A percentile compares a stretch with the other conserved stretches of the same genome.
These are phyloP conservation scores for Rutstroemia sp. DNA, from an alignment of 2,329 filamentous ascomycete genomes.

Conservation along the genomic window DNA sequence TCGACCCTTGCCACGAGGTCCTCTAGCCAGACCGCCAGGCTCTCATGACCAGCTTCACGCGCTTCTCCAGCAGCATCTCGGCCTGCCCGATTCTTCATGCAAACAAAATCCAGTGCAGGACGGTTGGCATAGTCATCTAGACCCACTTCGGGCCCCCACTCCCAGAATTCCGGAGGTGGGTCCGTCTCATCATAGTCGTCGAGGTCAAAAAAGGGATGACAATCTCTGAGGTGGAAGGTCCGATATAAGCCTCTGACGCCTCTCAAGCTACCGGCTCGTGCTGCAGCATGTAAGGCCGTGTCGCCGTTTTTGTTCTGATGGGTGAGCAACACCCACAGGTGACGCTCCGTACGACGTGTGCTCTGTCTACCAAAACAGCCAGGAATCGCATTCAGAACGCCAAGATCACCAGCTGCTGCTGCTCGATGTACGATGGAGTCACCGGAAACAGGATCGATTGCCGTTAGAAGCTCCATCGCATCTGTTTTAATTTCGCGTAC, in stretches of 20 bases:
- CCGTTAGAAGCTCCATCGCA: background rate
- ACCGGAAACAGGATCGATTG: background rate
- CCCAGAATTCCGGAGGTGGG: background rate
- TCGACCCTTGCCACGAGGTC: no score
- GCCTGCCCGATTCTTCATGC: constrained; percentile 1
- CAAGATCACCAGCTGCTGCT: constrained; percentile 2
- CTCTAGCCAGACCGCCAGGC: no score
- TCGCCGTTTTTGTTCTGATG: constrained; percentile 4
- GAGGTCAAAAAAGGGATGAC: background rate
- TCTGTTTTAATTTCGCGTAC: background rate
- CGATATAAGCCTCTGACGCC: constrained; percentile 2
- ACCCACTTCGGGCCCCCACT: no score
- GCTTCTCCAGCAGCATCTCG: background rate
- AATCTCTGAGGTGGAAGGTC: background rate
- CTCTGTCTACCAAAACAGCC: no score
- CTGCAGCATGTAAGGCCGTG: constrained; percentile 4
- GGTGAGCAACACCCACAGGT: background rate
- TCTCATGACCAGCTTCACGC: no score
- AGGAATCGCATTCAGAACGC: background rate
- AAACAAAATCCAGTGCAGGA: constrained; percentile 2
- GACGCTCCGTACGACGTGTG: no score
- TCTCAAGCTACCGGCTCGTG: background rate
- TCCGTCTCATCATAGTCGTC: background rate
- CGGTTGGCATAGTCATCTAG: background rate
- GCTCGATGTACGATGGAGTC: constrained; percentile 6